Percentiles rank a stretch among this genome's conserved stretches.
These are phyloP conservation scores for Leptosphaerulina australis DNA, from an alignment of 2,329 filamentous ascomycete species.

Conservation along the genomic window DNA sequence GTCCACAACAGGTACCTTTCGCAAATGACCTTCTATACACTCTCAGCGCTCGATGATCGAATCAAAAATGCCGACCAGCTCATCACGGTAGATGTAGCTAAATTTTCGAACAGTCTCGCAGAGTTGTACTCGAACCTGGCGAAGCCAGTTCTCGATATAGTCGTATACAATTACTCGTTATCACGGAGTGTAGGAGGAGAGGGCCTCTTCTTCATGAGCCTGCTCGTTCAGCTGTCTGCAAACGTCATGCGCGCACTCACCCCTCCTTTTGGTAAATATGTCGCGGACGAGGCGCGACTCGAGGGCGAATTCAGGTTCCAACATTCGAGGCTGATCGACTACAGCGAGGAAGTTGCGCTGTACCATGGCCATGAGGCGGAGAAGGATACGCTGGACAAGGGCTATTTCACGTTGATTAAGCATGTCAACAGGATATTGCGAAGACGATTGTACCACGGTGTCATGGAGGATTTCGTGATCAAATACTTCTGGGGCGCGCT, in stretches of 20 bases:
- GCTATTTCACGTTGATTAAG: constrained; percentile 98
- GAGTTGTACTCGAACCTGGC: constrained; percentile 96
- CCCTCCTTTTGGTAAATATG: constrained; percentile 95
- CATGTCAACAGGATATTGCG: constrained; percentile 96
- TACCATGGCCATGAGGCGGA: constrained; percentile 92
- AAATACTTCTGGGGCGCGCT: constrained; percentile 99
- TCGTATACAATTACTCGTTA: constrained; percentile 93
- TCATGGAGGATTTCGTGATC: constrained; percentile 99
- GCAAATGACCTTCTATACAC: constrained; percentile 97
- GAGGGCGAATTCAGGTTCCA: constrained; percentile 97
- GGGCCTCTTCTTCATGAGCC: constrained; percentile 91
- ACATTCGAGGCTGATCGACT: constrained; percentile 92
- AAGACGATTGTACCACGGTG: constrained; percentile 91
- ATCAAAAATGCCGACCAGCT: constrained; percentile 99
- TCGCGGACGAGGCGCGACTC: constrained; percentile 90
- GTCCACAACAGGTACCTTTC: constrained; percentile 96
- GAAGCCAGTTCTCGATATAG: constrained; percentile 92
- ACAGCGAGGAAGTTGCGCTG: constrained; percentile 91
- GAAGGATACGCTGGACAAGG: constrained; percentile 95
- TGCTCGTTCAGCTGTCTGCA: constrained; percentile 91
- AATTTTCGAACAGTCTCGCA: constrained; percentile 93
- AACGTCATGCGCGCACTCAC: constrained; percentile 92
- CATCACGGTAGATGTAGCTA: constrained; percentile 93
- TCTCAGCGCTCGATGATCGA: constrained; percentile 91
- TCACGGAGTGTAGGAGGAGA: constrained; percentile 96